phyloP scores from a whole-genome alignment of 1,284 basidiomycete genomes.

The Microbotryum lychnidis-dioicae region DNA sequence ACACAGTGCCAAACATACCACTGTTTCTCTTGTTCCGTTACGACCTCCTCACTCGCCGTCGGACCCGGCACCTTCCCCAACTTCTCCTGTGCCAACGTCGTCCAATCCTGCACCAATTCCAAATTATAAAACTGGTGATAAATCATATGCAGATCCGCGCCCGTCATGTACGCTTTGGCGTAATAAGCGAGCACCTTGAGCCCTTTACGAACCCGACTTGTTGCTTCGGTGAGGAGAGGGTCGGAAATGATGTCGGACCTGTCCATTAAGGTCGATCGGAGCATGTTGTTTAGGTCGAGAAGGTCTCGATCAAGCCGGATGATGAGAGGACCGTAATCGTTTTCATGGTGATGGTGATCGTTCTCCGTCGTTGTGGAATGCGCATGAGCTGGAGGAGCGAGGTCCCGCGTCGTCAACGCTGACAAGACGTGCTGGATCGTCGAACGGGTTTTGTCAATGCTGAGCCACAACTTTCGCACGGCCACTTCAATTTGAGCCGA shows the following conservation, averaged over 20 bases:
- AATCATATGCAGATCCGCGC: constrained; percentile 1
- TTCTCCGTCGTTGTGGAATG: background rate
- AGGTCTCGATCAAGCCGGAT: constrained; percentile 10
- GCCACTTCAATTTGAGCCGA: background rate
- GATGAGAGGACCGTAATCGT: constrained; percentile 2
- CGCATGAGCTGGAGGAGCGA: background rate
- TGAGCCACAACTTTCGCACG: background rate
- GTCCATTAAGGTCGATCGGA: background rate
- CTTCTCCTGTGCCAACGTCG: constrained; percentile 8
- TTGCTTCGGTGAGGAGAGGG: background rate
- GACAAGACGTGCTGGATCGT: constrained; percentile 3
- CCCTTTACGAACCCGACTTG: constrained; percentile 9
- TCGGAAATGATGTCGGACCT: background rate
- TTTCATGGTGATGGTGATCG: constrained; percentile 1
- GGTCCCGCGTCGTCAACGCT: background rate
- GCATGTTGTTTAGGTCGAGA: constrained; percentile 4
- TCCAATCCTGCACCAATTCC: constrained; percentile 20
- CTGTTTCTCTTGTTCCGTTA: constrained; percentile 7
- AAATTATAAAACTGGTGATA: constrained; percentile 17
- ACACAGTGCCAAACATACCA: constrained; percentile 3
- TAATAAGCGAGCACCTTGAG: constrained; percentile 6
- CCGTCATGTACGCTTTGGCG: constrained; percentile 4
- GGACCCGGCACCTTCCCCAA: constrained; percentile 10
- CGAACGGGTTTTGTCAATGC: constrained; percentile 5
- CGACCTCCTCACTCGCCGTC: background rate